Evolutionary conservation across 179 eudicot genomes (phyloP), one percentile per base, ranked within the genome.

Genomic region (Camellia oleifera): DNA sequence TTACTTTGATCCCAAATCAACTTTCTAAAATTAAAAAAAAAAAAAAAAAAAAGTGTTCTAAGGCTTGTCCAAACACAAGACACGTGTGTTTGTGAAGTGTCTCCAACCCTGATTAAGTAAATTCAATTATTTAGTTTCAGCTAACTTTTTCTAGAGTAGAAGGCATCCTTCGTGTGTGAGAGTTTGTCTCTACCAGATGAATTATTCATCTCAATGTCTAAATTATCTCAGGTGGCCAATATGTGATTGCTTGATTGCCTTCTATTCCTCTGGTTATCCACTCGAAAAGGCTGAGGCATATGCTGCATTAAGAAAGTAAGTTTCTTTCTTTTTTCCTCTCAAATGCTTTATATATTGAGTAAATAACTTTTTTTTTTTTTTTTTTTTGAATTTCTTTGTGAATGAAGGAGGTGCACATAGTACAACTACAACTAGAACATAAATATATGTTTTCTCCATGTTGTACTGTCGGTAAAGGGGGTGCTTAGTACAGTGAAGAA

Each of bases 201-300:
- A 3, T 58, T 12, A 61, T 61, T n/a, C 64, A 4, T 61, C 15
- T 57, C 3, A n/a, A 61, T 17, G 20, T 5, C 23, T 61, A 61
- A 61, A 17, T 61, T 61, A 61, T 82, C 86, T 88, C 93, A 95
- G 98, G 77, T 95, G 98, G 98, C 97, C 98, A 40, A 62, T 91
- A 77, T 95, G 97, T 82, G 97, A 95, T 79, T 95, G 98, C 79
- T 91, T 95, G 82, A 93, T 95, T 82, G 97, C 95, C 63, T 95
- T 95, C 83, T 85, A 93, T 83, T 95, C 97, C 17, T 83, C 91
- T 83, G 97, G 98, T 18, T 95, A 91, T 76, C 98, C 98, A 64
- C 89, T 95, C 76, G 88, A 93, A 79, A 95, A 93, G 83, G 98
- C 94, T 40, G 88, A 93, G 85, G 93, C 91, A 58, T 95, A 92